Conservation (phyloP, 2,329 filamentous ascomycete genomes). For the Aspergillus tamarii region DNA sequence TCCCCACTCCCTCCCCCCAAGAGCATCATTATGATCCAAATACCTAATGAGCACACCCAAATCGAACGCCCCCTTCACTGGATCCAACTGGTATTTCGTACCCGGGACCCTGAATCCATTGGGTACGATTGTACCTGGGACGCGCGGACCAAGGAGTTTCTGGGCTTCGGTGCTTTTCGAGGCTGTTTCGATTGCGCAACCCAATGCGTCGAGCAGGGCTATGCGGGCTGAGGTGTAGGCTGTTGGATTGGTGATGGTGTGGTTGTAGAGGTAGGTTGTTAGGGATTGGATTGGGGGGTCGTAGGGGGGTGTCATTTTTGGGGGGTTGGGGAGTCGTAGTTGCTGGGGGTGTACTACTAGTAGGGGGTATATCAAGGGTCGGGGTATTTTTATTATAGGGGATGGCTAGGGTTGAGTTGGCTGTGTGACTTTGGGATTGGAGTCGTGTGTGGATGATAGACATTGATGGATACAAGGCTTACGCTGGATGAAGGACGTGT, state of each 20-base stretch:
- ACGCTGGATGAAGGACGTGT: no score
- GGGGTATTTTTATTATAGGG: not conserved
- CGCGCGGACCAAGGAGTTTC: conserved; percentile 20
- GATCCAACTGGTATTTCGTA: conserved; percentile 40
- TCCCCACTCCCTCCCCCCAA: conserved; percentile 47
- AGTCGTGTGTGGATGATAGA: no score
- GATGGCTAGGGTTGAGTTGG: not conserved
- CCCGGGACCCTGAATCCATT: conserved; percentile 44
- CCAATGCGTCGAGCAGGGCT: conserved; percentile 31
- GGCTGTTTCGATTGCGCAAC: conserved; percentile 30
- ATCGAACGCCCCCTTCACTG: conserved; percentile 44
- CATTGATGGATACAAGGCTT: no score
- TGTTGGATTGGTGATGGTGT: conserved; percentile 19
- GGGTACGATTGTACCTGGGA: conserved; percentile 23
- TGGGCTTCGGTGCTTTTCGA: conserved; percentile 24
- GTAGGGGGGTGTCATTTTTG: conserved; percentile 13
- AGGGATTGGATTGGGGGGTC: conserved; percentile 41
- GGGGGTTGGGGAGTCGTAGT: not conserved
- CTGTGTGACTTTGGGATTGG: not conserved
- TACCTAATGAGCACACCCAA: conserved; percentile 45
- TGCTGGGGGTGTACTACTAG: not conserved
- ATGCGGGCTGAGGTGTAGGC: conserved; percentile 23
- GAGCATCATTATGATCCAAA: conserved; percentile 48
- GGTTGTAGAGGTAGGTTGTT: conserved; percentile 27
- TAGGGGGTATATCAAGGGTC: not conserved